Base-by-base conservation (phyloP, 1,284 basidiomycete species). In the Trichosporon faecale region DNA sequence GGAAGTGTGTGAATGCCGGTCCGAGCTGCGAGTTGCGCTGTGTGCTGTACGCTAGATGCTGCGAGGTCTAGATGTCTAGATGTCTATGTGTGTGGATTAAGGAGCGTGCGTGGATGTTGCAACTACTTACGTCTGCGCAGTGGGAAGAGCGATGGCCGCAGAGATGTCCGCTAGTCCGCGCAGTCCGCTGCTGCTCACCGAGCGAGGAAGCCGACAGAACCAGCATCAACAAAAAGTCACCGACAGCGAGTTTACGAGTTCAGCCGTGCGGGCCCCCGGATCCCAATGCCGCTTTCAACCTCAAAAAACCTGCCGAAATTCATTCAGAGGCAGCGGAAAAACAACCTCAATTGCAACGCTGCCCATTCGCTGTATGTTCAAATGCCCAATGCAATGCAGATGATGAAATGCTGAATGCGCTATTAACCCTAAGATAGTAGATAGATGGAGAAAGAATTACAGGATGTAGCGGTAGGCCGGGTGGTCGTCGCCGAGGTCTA, bases 401-500 rank as follows among this genome's bases (percentile, higher is more conserved):
- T 37, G 14, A 11, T 9, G 14, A 37, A 57, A 61, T 31, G 55
- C 18, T 37, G 29, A 14, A 61, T 21, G 49, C 49, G 11, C 49
- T 52, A 61, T 61, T 61, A 61, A 61, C 57, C 57, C 57, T 61
- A 61, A 61, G 16, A 33, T 61, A 31, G 18, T 61, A 33, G 27
- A 31, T 29, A 18, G 14, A 33, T n/a, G 12, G 29, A 31, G 29
- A 31, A 29, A n/a, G 16, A 29, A 31, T 66, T 74, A 76, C 31
- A 76, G 66, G 40, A 78, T 75, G 67, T 77, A 82, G 27, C 80
- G 65, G 72, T 76, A 81, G 12, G 77, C 78, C 7, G 79, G 79
- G 71, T 82, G 79, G 64, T 80, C 74, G 66, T 86, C 85, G 2
- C 84, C 85, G 29, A 85, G 74, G 60, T 77, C 79, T 44, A 83